Evolutionary conservation across 306 rosid species (phyloP), one percentile per base, ranked within the genome.

Genomic region (Citrullus colocynthis): DNA sequence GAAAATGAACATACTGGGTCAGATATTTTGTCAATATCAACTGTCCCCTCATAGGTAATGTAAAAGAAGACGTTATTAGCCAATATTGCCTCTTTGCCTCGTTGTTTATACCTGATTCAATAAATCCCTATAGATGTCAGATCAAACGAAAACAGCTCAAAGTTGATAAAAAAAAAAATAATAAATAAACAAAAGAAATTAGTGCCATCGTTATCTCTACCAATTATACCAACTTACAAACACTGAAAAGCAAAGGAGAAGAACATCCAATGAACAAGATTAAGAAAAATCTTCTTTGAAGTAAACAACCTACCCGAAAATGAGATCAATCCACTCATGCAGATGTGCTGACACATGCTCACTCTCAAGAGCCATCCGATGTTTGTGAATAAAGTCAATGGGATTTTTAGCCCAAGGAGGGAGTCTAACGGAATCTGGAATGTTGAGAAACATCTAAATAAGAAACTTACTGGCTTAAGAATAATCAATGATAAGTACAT

Each of bases 281-380:
- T 30, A 52, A 36, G 17, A 34, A 63, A 63, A 49, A 36, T 32
- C 52, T 17, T 64, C 41, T 51, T 4, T 28, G 18, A 6, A 11
- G 75, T 13, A 65, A 78, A 34, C 54, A 76, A 71, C 88, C 66
- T 87, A 95, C 99, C 99, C 99, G 62, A 92, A 95, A 75, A 95
- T 85, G 79, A 95, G 97, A 89, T 95, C 99, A 81, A 95, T 89
- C 99, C 99, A 95, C 83, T 95, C 99, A 85, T 95, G 97, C 87
- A 95, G 85, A 84, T 92, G 93, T 62, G 90, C 89, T 85, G 99
- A 95, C 76, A 84, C 97, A 55, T 89, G 89, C 79, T 95, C 97
- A 11, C 97, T 95, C 88, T 95, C 99, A 56, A 95, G 97, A 87
- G 99, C 99, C 93, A 85, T 88, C 82, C 85, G 89, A 85, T 95